Base-by-base conservation (phyloP, 2,329 filamentous ascomycete genomes). In the Pestalotiopsis sp. region DNA sequence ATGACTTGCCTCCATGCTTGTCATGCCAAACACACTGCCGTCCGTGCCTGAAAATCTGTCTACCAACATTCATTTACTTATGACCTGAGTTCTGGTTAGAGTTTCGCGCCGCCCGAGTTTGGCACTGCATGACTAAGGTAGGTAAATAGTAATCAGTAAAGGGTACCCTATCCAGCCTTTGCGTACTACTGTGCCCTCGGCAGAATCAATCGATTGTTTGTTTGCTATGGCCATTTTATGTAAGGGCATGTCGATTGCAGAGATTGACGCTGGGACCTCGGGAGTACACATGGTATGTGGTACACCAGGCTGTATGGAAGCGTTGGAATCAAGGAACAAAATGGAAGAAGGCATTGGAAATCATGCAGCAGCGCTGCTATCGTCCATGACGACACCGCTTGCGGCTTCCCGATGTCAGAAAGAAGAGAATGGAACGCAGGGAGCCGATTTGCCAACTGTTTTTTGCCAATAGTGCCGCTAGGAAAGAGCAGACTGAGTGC, bases 401-500 rank as follows among this genome's bases (percentile, higher is more conserved):
- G n/a, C 59, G 25, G 25, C 25, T 36, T 36, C 31, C 59, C 59
- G 59, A 39, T 62, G 59, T 27, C 9, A 39, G 20, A 36, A 23
- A 39, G 20, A 45, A 31, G 39, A 23, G 13, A 52, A 49, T 25
- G 9, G 39, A 52, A 64, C 49, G 39, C 41, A n/a, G 20, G 4
- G 62, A 64, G 62, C 62, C 62, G 62, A 52, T 64, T 31, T 64
- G 62, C 62, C 39, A 31, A n/a, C n/a, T 17, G 12, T 49, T 49
- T n/a, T 14, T 49, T 17, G 11, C 20, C 62, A 27, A 52, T 62
- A 36, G 31, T 39, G 17, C 45, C 9, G 45, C 45, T n/a, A 52
- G 7, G n/a, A 52, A 52, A 52, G 20, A 52, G 20, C 17, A 52
- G 17, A 20, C 45, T 52, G 45, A 52, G 17, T 52, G 20, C 17